Evolutionary conservation across 2,329 filamentous ascomycete species (phyloP), one percentile per base, ranked within the genome.

Genomic region (Phialophora verrucosa): DNA sequence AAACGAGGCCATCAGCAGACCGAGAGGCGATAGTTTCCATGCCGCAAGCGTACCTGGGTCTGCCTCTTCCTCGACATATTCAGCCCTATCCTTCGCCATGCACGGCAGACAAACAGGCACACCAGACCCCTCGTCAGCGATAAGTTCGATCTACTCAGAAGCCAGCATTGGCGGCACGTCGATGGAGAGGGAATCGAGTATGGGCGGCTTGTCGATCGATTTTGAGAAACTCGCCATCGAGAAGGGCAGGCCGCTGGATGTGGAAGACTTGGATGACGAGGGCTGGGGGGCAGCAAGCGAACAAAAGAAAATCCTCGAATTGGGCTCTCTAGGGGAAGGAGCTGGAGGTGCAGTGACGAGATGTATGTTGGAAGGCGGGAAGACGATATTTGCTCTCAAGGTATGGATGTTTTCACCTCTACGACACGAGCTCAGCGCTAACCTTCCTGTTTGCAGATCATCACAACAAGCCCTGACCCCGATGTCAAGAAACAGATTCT

Each of bases 401-500:
- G 94, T 96, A 80, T 71, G 82, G 73, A 38, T 44, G 31, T 25
- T 58, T 11, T 35, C 25, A 1, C 42, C 42, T 29, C 20, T 31
- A 44, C 11, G 14, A 29, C 23, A 7, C 25, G 38, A 5, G 32
- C 32, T 11, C 4, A 29, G 53, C 14, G 20, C 59, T 23, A 23
- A 62, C 49, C 5, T 35, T 44, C 17, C 14, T 11, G 17, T 31
- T 32, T 25, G 51, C 20, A 96, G 94, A 91, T 99, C 75, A 99
- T 99, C 76, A 99, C 95, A 2, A 97, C 95, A 38, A 96, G 98
- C 76, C 95, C 95, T 1, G 95, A 99, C 73, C 94, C 95, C 12
- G 94, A 97, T 76, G 92, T 98, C 68, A 98, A 97, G 84, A 97
- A 96, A 78, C 95, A 99, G 80, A 99, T 99, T 73, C 87, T 98